Evolutionary conservation across 2,329 filamentous ascomycete species (phyloP), one percentile per base, ranked within the genome.

Genomic region (Penicillium corylophilum): DNA sequence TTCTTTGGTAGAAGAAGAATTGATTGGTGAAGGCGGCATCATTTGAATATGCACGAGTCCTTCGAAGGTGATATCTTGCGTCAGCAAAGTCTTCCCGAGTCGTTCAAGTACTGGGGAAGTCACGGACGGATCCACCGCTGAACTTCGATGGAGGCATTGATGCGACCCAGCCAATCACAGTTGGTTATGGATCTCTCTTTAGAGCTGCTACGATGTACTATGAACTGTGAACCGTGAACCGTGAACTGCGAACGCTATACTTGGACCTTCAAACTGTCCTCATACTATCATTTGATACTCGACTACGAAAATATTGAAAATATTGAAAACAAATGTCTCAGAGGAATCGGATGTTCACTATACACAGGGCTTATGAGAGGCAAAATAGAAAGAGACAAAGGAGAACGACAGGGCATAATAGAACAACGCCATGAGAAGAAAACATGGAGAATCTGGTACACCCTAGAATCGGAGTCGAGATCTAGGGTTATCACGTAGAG

Each of bases 381-480:
- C 46, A 54, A 47, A 54, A 55, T 47, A 56, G 53, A 58, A 60
- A 59, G 51, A 65, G 60, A 63, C 54, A 58, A 57, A 60, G 36
- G 59, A 53, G 53, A 61, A 55, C 28, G 55, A 60, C 54, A 59
- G 55, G 56, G 59, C 51, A 64, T 62, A 61, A 63, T 61, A 59
- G 53, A 62, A 62, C 60, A 71, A 71, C 68, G 69, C 69, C 67
- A 67, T 67, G 59, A 61, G 54, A 63, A 62, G 58, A 60, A 55
- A 61, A 60, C 54, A 59, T 61, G 57, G 57, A 55, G 43, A 51
- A 61, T 54, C 59, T 60, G 54, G 56, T 62, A 62, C 60, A 62
- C 61, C 60, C 59, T 16, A 5, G 42, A 50, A 54, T 53, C 35
- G 50, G 51, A 51, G 44, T 55, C 50, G 42, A 50, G 52, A 50